A percentile compares a stretch with the other conserved stretches of the same genome.
Conservation (phyloP, 805 yeast species). For the Starmerella stigmatis region DNA sequence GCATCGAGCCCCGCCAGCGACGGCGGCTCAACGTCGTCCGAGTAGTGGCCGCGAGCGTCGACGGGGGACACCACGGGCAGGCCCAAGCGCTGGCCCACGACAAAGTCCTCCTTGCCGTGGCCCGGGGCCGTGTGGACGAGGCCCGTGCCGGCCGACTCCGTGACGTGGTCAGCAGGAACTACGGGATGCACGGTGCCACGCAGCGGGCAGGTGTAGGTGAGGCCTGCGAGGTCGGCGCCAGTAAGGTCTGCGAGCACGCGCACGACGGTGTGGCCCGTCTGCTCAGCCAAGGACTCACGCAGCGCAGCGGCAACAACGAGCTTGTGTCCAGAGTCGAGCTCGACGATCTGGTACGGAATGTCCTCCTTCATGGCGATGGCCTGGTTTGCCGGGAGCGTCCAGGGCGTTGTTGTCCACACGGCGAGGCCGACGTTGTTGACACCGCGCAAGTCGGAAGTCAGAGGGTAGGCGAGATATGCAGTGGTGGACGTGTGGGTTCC, state of each 20-base stretch:
- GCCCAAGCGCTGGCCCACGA: slow-evolving; percentile 49
- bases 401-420: slow-evolving; percentile 97
- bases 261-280: slow-evolving; percentile 14
- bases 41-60: slow-evolving; percentile 61
- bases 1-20: slow-evolving; percentile 50
- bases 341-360: slow-evolving; percentile 47
- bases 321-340: slow-evolving; percentile 22
- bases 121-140: slow-evolving; percentile 97
- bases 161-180: slow-evolving; percentile 72
- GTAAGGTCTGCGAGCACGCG: slow-evolving; percentile 26
- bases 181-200: slow-evolving; percentile 44
- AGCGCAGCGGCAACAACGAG: slow-evolving; percentile 51
- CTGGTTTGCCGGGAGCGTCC: slow-evolving; percentile 85
- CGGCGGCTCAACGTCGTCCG: slow-evolving; percentile 40
- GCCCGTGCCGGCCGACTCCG: slow-evolving; percentile 79
- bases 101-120: slow-evolving; percentile 89
- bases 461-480: slow-evolving; percentile 15
- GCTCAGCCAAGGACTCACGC: slow-evolving; percentile 31
- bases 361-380: slow-evolving; percentile 65
- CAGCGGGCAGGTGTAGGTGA: slow-evolving; percentile 50
- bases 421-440: slow-evolving; percentile 16
- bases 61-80: slow-evolving; percentile 67
- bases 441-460: slow-evolving; percentile 13
- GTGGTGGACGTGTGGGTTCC: slow-evolving; percentile 39
- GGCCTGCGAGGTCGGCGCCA: slow-evolving; percentile 37